Evolutionary conservation across 768 basidiomycete genomes (phyloP).

Genomic region (Hydnomerulius pinastri): DNA sequence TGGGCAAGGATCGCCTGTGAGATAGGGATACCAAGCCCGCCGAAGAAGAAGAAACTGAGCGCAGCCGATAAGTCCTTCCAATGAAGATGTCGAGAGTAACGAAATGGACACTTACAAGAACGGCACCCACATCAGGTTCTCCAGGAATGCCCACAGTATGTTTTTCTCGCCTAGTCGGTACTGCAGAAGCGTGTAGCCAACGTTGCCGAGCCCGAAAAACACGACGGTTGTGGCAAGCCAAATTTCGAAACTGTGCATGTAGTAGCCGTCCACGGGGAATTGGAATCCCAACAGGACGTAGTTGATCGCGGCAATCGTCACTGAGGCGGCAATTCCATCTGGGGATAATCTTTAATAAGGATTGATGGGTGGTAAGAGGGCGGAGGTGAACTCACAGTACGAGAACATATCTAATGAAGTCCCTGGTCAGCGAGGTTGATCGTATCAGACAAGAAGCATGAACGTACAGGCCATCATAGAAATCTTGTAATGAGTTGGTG

Average conservation of each 20-base stretch:
- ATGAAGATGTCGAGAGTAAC: neutral
- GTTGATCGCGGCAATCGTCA: slow-evolving; percentile 70
- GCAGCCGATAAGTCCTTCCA: slow-evolving; percentile 5
- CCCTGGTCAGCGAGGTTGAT: slow-evolving; percentile 2
- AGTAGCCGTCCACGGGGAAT: slow-evolving; percentile 73
- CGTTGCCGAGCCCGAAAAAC: slow-evolving; percentile 72
- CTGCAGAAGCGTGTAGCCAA: slow-evolving; percentile 72
- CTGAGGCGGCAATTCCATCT: slow-evolving; percentile 63
- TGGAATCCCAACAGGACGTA: slow-evolving; percentile 74
- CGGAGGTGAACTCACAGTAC: slow-evolving; percentile 40
- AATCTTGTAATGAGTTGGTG: slow-evolving; percentile 83
- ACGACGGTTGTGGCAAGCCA: slow-evolving; percentile 78
- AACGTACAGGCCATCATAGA: slow-evolving; percentile 54
- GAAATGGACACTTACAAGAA: slow-evolving; percentile 37
- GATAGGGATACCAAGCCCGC: slow-evolving; percentile 58
- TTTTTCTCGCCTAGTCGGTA: slow-evolving; percentile 59
- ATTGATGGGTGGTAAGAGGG: neutral
- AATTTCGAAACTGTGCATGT: slow-evolving; percentile 80
- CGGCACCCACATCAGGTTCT: slow-evolving; percentile 31
- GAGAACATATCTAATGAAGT: slow-evolving; percentile 47
- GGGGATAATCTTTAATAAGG: neutral
- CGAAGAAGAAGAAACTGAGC: slow-evolving; percentile 50
- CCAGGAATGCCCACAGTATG: slow-evolving; percentile 24
- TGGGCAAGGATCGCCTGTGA: slow-evolving; percentile 55
- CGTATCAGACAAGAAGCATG: neutral